Base-by-base conservation (phyloP, 768 basidiomycete species). In the Cyclocybe cylindracea region DNA sequence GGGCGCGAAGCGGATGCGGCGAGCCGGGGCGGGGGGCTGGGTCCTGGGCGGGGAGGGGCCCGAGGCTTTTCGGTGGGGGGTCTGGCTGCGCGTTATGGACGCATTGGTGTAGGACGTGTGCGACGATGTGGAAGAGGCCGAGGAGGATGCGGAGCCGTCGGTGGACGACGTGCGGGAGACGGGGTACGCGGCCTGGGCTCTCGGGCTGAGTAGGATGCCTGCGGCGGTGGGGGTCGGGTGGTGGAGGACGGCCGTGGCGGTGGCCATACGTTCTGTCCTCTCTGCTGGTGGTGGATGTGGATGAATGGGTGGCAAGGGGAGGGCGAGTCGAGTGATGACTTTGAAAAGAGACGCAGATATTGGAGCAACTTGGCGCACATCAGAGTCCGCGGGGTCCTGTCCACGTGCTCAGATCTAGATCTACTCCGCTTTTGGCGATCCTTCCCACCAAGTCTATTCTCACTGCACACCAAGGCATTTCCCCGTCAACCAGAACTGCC, bases 1-100 rank as follows among this genome's bases (percentile, higher is more conserved):
- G 1, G 93, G 93, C 0, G 93, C 92, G 56, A 94, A 94, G 54
- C 89, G 82, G 53, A 94, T 93, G 42, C 72, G 69, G 14, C 64
- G 63, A 10, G 55, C 16, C 13, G 54, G 31, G 37, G 50, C 24
- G 38, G 48, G 14, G 44, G 33, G 32, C 33, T 46, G 47, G 34
- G 39, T 49, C 18, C 42, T 32, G 42, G 51, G 13, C 24, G 32
- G 50, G 43, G 32, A 18, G n/a, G 37, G n/a, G 46, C 10, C n/a
- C 18, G n/a, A 13, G 9, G 16, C 33, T 37, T 37, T 11, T 38
- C 24, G 29, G 31, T 40, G 16, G 35, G n/a, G n/a, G 32, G 44
- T 31, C 16, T 7, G 44, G 35, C 36, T n/a, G 55, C 32, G 44
- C 36, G 13, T 46, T 51, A 42, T 33, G 16, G 42, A n/a, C 40